phyloP scores from a whole-genome alignment of 2,329 filamentous ascomycete genomes.

The Fusarium anthophilum region DNA sequence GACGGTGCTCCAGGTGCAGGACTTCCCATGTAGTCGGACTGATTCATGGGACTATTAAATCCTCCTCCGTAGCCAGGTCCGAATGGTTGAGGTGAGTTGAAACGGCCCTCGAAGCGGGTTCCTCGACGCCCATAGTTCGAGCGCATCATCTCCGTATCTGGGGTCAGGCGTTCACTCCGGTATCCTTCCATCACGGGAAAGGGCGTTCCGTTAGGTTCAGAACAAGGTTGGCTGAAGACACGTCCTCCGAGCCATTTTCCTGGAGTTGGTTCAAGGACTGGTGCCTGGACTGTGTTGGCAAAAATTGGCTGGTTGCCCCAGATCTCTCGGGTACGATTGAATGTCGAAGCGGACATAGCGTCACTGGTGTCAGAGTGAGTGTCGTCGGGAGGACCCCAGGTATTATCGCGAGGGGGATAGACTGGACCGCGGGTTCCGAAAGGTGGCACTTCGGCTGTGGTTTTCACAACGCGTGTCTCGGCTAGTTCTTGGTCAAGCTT shows the following conservation, averaged over 20 bases:
- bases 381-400: constrained; percentile 66
- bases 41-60: constrained; percentile 47
- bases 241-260: constrained; percentile 58
- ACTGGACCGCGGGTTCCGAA: constrained; percentile 36
- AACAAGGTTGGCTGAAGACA: constrained; percentile 50
- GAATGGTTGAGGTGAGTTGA: constrained; percentile 48
- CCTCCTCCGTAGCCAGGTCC: constrained; percentile 49
- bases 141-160: constrained; percentile 60
- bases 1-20: constrained; percentile 48
- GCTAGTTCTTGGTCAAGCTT: constrained; percentile 77
- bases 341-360: constrained; percentile 59
- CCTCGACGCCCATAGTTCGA: constrained; percentile 55
- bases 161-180: constrained; percentile 57
- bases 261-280: constrained; percentile 50
- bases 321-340: constrained; percentile 64
- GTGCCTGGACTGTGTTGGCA: constrained; percentile 47
- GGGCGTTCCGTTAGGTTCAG: constrained; percentile 50
- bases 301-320: constrained; percentile 63
- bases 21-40: constrained; percentile 50
- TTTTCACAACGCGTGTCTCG: constrained; percentile 68
- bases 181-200: constrained; percentile 53
- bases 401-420: constrained; percentile 50
- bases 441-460: constrained; percentile 52
- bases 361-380: constrained; percentile 67
- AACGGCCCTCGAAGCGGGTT: constrained; percentile 59